These are phyloP conservation scores for Apiospora rasikravindrae DNA, from an alignment of 2,329 filamentous ascomycete species.

Conservation along the genomic window DNA sequence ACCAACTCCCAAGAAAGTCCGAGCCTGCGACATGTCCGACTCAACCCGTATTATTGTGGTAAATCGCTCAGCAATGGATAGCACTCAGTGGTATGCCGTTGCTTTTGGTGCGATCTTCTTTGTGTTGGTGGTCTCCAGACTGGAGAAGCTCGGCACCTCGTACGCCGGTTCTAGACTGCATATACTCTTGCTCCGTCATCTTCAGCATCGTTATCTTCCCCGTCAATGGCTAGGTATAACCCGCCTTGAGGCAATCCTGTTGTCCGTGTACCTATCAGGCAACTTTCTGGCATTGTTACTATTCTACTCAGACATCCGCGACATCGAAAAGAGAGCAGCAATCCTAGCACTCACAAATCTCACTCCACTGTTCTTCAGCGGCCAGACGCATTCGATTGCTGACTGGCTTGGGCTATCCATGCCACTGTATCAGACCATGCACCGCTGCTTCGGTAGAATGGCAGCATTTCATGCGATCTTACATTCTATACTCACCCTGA, in stretches of 20 bases:
- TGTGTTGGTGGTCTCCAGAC: slow-evolving; percentile 7
- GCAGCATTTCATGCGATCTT: slow-evolving; percentile 2
- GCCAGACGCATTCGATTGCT: neutral
- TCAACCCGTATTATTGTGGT: neutral
- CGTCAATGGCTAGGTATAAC: neutral
- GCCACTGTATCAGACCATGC: slow-evolving; percentile 4
- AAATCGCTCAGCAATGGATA: slow-evolving; percentile 4
- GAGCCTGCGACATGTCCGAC: neutral
- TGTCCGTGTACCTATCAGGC: slow-evolving; percentile 2
- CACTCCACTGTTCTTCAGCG: slow-evolving; percentile 1
- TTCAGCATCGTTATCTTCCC: slow-evolving; percentile 5
- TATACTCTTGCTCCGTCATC: neutral
- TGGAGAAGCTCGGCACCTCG: neutral
- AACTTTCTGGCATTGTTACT: slow-evolving; percentile 6
- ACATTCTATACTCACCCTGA: slow-evolving; percentile 1
- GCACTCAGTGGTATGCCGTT: slow-evolving; percentile 6
- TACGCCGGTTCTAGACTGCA: neutral
- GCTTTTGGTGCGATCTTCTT: neutral
- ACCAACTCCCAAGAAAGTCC: neutral
- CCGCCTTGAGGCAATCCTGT: neutral
- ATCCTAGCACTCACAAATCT: neutral
- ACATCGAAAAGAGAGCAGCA: slow-evolving; percentile 4
- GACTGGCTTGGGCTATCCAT: slow-evolving; percentile 4
- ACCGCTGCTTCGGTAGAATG: neutral
- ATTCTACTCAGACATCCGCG: neutral